These are phyloP conservation scores for Clarireedia paspali DNA, from an alignment of 2,329 filamentous ascomycete species.

Conservation along the genomic window DNA sequence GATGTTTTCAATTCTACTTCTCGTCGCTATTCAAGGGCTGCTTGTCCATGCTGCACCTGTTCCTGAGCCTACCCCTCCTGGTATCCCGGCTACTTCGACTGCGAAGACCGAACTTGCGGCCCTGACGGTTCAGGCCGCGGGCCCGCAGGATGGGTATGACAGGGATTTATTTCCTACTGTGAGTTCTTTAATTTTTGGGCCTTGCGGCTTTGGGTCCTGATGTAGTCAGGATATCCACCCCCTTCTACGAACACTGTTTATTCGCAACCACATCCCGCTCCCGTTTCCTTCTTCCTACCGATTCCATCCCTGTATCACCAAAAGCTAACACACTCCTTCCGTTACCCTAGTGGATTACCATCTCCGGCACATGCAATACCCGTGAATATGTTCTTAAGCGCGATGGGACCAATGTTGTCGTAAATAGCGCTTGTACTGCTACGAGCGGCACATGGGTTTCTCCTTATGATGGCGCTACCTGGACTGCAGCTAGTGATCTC, in stretches of 20 bases:
- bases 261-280: neutral
- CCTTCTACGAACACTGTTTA: neutral
- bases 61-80: constrained; percentile 41
- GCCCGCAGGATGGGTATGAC: constrained; percentile 49
- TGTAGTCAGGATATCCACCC: neutral
- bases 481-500: constrained; percentile 60
- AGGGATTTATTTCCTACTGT: constrained; percentile 55
- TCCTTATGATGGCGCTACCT: constrained; percentile 66
- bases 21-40: neutral
- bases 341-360: constrained; percentile 37
- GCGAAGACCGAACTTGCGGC: constrained; percentile 50
- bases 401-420: constrained; percentile 58
- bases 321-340: too few species aligned
- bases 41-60: constrained; percentile 4
- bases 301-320: too few species aligned
- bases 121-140: constrained; percentile 49
- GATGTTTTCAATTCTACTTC: constrained; percentile 1
- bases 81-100: constrained; percentile 51
- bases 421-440: constrained; percentile 51
- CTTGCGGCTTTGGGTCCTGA: too few species aligned
- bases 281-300: neutral
- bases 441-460: constrained; percentile 62
- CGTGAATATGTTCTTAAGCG: constrained; percentile 65
- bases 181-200: neutral
- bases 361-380: constrained; percentile 62